Percentiles rank a stretch among this genome's conserved stretches.
Evolutionary conservation across 495 filamentous ascomycete species (phyloP).

Genomic region (Evernia prunastri): DNA sequence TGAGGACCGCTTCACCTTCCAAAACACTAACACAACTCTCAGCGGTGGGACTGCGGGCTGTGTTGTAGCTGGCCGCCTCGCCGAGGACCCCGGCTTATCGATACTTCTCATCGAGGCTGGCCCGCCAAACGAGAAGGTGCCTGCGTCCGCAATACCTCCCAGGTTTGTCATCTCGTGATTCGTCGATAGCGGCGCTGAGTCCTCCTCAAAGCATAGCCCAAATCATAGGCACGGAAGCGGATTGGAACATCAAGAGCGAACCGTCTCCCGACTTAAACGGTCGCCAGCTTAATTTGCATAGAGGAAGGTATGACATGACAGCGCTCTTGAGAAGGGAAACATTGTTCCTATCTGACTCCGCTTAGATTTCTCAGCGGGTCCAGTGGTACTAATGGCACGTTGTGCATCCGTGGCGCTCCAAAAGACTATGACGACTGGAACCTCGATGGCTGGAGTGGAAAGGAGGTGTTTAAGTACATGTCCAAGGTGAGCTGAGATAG

Average conservation of each 20-base stretch:
- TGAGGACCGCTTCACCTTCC: not conserved
- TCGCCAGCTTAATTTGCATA: not conserved
- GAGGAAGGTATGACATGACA: not conserved
- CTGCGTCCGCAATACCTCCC: not conserved
- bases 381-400: constrained; percentile 44
- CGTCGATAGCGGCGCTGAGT: not conserved
- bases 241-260: not conserved
- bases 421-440: constrained; percentile 49
- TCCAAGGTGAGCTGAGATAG: constrained; percentile 28
- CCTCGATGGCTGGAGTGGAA: constrained; percentile 36
- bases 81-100: not conserved
- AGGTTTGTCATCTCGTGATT: not conserved
- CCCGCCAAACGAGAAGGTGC: not conserved
- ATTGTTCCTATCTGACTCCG: not conserved
- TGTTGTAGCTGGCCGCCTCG: not conserved
- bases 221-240: not conserved
- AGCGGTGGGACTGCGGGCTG: not conserved
- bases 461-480: constrained; percentile 38
- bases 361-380: constrained; percentile 44
- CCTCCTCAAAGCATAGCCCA: not conserved
- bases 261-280: not conserved
- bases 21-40: not conserved
- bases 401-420: constrained; percentile 44
- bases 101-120: not conserved
- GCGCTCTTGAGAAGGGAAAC: not conserved